Evolutionary conservation across 106 monocot genomes (phyloP), one percentile per base, ranked within the genome.

Genomic region (Triglochin maritima): DNA sequence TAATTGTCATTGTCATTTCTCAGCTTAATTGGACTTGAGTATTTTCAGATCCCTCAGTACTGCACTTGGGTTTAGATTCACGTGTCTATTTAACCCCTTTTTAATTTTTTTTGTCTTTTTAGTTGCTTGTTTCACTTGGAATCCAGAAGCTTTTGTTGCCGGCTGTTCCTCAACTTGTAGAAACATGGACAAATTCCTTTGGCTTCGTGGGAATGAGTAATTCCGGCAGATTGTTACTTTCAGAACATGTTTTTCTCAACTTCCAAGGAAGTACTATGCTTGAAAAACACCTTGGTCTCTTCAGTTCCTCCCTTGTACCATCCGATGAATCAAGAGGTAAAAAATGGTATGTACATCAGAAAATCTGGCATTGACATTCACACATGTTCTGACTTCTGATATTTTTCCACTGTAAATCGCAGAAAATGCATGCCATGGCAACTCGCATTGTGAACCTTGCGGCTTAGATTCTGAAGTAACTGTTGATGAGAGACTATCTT

Each of bases 121-220:
- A 89, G 89, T 63, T 89, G 53, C 89, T 89, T 49, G 73, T 55
- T 42, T 46, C 54, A 47, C 63, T 89, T 29, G 89, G 80, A 29
- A 85, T 85, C 44, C 73, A 89, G 75, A 77, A 59, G 50, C 64
- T 89, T 3, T 47, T 89, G 5, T 63, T 89, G 41, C 89, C 89
- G 44, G 89, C 85, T 68, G 72, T 83, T 75, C 80, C 82, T 49
- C 66, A 81, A 59, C 78, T 89, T 47, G 11, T 85, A 11, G 54
- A 73, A 48, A 82, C 82, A 51, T 89, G 89, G 89, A 85, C 72
- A 14, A 57, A 42, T 5, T 74, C 75, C 50, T 85, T 89, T 77
- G 78, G 80, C 7, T 89, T 89, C 71, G 47, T 50, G 13, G 48
- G 67, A 41, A 83, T 89, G 80, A 57, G 59, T 0, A 47, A 9